Evolutionary conservation across 306 rosid species (phyloP).

Genomic region (Rosa lucieae): DNA sequence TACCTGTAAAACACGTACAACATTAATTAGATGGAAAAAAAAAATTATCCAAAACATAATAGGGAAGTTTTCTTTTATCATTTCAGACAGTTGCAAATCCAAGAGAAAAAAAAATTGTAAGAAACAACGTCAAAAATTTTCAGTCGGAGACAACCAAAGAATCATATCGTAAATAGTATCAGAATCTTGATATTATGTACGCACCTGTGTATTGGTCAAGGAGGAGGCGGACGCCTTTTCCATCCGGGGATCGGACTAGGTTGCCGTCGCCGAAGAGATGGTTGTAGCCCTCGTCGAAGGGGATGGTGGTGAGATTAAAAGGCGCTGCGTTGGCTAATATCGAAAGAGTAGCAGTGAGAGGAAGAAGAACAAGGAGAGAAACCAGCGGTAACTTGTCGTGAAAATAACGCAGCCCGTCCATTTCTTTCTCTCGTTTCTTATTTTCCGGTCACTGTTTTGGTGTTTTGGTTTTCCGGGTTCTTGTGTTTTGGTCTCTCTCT

Average conservation of each 20-base stretch:
- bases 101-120: neutral
- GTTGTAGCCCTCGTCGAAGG: conserved; percentile 65
- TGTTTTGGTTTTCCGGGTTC: neutral
- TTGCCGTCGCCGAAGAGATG: conserved; percentile 77
- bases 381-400: conserved; percentile 6
- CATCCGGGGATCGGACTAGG: conserved; percentile 78
- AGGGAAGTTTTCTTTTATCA: neutral
- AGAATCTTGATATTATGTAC: neutral
- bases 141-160: neutral
- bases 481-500: conserved; percentile 1
- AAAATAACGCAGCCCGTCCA: conserved; percentile 35
- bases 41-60: neutral
- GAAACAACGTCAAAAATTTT: neutral
- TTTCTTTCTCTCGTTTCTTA: conserved; percentile 13
- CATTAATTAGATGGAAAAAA: neutral
- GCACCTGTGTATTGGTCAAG: conserved; percentile 88
- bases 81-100: neutral
- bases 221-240: conserved; percentile 73
- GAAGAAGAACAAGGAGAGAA: conserved; percentile 15
- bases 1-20: neutral
- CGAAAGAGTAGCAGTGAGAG: neutral
- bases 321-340: conserved; percentile 29
- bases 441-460: neutral
- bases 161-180: too few species aligned
- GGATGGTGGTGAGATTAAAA: conserved; percentile 63